phyloP scores from a whole-genome alignment of 352 stramenopile species.

The Globisporangium lucens region DNA sequence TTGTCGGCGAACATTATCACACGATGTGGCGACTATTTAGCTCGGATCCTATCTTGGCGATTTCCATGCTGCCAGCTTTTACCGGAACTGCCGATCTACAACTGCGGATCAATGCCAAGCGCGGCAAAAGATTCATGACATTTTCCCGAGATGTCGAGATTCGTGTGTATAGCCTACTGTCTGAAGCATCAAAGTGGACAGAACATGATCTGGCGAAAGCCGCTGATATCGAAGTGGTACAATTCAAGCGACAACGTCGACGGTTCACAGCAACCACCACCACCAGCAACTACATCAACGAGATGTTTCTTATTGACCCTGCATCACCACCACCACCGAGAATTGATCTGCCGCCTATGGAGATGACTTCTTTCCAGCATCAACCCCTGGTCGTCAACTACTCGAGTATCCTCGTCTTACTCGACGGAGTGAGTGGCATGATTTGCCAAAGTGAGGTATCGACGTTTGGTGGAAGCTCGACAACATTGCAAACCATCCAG shows the following conservation, averaged over 20 bases:
- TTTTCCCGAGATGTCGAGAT: conserved; percentile 6
- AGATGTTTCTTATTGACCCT: neutral
- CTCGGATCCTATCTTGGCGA: conserved; percentile 12
- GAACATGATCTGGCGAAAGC: neutral
- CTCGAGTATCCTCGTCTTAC: conserved; percentile 4
- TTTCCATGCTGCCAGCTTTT: conserved; percentile 15
- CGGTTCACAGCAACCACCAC: neutral
- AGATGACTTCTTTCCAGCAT: neutral
- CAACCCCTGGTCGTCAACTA: conserved; percentile 2
- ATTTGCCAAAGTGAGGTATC: conserved; percentile 11
- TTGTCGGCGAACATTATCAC: conserved; percentile 6
- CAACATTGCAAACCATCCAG: neutral
- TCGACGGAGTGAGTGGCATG: neutral
- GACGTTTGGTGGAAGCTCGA: conserved; percentile 4
- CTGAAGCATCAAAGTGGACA: neutral
- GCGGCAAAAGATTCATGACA: neutral
- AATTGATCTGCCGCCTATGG: conserved; percentile 4
- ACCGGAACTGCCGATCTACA: conserved; percentile 12
- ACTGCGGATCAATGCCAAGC: conserved; percentile 15
- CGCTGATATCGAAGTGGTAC: neutral
- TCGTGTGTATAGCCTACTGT: neutral
- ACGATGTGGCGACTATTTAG: conserved; percentile 25
- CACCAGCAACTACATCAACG: neutral
- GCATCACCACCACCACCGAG: neutral
- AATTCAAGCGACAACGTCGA: neutral